A percentile compares a stretch with the other conserved stretches of the same genome.
Evolutionary conservation across 179 eudicot genomes (phyloP).

Genomic region (Beta lomatogona): DNA sequence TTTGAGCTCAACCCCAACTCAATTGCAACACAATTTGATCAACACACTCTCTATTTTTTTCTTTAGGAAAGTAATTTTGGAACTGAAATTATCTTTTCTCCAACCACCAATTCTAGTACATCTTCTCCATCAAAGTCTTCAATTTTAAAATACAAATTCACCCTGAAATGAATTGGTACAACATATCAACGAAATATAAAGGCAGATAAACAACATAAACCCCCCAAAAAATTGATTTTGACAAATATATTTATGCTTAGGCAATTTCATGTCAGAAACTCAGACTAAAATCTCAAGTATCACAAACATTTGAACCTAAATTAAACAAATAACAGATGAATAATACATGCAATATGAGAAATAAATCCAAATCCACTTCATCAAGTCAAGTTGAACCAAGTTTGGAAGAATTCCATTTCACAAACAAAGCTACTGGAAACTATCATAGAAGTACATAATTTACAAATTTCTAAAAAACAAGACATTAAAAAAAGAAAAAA

Average conservation of each 20-base stretch:
- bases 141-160: background rate
- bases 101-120: background rate
- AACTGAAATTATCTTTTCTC: background rate
- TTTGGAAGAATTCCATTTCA: background rate
- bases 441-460: background rate
- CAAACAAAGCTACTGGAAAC: background rate
- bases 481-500: background rate
- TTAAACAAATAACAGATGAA: background rate
- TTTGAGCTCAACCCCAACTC: constrained; percentile 52
- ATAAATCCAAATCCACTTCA: background rate
- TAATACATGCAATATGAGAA: constrained; percentile 5
- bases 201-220: background rate
- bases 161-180: constrained; percentile 15
- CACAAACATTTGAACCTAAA: background rate
- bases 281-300: too few species aligned
- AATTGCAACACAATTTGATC: constrained; percentile 45
- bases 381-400: background rate
- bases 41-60: background rate
- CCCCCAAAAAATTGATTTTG: background rate
- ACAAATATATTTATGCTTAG: background rate
- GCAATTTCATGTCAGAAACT: background rate
- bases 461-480: background rate
- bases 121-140: constrained; percentile 5
- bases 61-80: background rate
- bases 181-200: background rate